Percentiles rank a stretch among this genome's conserved stretches.
These are phyloP conservation scores for Babjeviella inositovora DNA, from an alignment of 805 yeast genomes.

Conservation along the genomic window DNA sequence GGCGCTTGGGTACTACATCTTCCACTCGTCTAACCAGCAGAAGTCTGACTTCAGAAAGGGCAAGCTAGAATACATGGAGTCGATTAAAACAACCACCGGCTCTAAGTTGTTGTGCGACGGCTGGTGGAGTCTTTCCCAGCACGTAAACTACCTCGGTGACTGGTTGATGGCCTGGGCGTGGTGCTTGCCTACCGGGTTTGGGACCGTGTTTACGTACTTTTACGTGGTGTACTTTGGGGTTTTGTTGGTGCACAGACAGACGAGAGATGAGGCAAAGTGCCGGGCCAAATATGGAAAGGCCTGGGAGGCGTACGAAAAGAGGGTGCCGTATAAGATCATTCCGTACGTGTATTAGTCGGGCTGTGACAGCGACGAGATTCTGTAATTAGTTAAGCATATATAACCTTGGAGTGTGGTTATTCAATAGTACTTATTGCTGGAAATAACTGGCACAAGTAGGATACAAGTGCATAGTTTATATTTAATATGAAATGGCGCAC, in stretches of 20 bases:
- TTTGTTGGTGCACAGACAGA: constrained; percentile 75
- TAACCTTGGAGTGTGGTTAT: too few species aligned
- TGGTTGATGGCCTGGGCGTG: constrained; percentile 85
- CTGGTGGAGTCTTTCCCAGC: constrained; percentile 94
- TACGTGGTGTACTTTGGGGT: constrained; percentile 73
- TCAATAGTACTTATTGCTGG: too few species aligned
- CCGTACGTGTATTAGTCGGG: constrained; percentile 82
- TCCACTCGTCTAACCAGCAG: constrained; percentile 73
- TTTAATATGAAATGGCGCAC: too few species aligned
- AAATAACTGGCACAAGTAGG: too few species aligned
- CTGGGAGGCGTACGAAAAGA: constrained; percentile 70
- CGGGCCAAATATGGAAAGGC: constrained; percentile 68
- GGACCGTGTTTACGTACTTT: constrained; percentile 74
- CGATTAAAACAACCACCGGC: constrained; percentile 60
- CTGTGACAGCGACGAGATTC: too few species aligned
- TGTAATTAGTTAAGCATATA: too few species aligned
- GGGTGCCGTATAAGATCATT: constrained; percentile 80
- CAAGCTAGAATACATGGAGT: constrained; percentile 48
- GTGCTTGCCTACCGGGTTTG: constrained; percentile 81
- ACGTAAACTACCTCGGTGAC: constrained; percentile 91
- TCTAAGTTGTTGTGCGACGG: constrained; percentile 76
- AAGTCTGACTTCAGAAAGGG: constrained; percentile 77
- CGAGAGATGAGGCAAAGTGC: constrained; percentile 87
- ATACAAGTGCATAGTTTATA: too few species aligned
- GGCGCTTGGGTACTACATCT: constrained; percentile 59